These are phyloP conservation scores for Stemphylium lycopersici DNA, from an alignment of 2,329 filamentous ascomycete genomes.

Conservation along the genomic window DNA sequence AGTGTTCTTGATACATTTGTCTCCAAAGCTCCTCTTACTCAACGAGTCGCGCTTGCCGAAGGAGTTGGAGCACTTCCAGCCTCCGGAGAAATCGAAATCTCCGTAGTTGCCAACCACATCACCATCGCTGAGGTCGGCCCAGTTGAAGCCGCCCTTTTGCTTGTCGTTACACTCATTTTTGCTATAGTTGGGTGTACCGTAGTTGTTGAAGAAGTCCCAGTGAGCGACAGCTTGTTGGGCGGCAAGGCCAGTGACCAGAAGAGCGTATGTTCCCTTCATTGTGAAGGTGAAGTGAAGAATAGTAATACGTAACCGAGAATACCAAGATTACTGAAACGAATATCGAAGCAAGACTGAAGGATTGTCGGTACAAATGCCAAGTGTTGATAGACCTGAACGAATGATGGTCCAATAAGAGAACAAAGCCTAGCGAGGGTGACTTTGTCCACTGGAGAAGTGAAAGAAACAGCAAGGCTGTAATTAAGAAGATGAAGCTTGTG, in stretches of 20 bases:
- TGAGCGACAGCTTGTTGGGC: constrained; percentile 54
- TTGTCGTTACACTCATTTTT: constrained; percentile 77
- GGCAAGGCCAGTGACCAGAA: constrained; percentile 56
- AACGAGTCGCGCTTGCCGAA: constrained; percentile 65
- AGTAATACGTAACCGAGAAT: constrained; percentile 8
- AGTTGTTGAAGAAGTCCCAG: constrained; percentile 62
- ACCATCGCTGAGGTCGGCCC: constrained; percentile 62
- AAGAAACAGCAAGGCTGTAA: constrained; percentile 23
- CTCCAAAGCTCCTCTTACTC: constrained; percentile 53
- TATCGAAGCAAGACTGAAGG: constrained; percentile 30
- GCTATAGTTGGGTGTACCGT: constrained; percentile 72
- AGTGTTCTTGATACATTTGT: constrained; percentile 51
- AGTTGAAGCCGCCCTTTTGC: constrained; percentile 75
- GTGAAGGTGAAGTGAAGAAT: constrained; percentile 33
- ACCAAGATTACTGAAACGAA: constrained; percentile 17
- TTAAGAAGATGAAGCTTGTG: constrained; percentile 24
- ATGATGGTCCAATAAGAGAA: constrained; percentile 21
- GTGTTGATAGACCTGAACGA: constrained; percentile 26
- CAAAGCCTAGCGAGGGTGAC: constrained; percentile 31
- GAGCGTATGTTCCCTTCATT: constrained; percentile 52
- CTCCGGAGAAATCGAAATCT: constrained; percentile 68
- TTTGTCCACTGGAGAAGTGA: constrained; percentile 35
- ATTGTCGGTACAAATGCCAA: constrained; percentile 25
- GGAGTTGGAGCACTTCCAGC: constrained; percentile 70
- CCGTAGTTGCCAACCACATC: constrained; percentile 66